Base-by-base conservation (phyloP, 1,284 basidiomycete genomes). In the Singerocomus inundabilis region DNA sequence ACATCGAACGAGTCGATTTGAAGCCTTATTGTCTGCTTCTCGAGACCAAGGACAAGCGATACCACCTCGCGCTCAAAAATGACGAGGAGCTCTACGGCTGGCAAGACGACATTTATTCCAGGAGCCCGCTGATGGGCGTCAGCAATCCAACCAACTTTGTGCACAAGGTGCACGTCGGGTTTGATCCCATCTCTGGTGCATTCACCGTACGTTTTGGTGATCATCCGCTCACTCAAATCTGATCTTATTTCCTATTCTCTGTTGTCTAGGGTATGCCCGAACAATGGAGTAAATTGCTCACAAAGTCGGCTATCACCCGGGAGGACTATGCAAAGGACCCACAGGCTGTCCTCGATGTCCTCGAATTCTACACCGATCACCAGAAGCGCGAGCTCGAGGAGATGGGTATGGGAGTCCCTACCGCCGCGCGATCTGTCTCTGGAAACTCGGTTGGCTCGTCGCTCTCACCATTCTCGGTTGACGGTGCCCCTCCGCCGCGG, bases 301-400 rank as follows among this genome's bases (percentile, higher is more conserved):
- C 93, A 6, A 94, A 95, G 59, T 95, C 92, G 4, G 94, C 95
- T 31, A 98, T 99, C 70, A 98, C 96, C 2, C 88, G 93, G 50
- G 96, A 98, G 72, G 96, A 99, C 69, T 98, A 98, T 53, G 93
- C 91, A 11, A 92, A 91, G 67, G 91, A 99, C 64, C 96, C 96
- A 0, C 95, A 98, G 63, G 96, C 96, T 1, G 96, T 99, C 13
- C 78, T 98, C 15, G 96, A 98, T 57, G 96, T 98, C 0, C 85
- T 99, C 51, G 94, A 98, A 64, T 99, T 98, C 74, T 98, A 98
- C 72, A 98, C 95, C 12, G 93, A 97, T 67, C 93, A 94, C 61
- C 93, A 98, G 74, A 94, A 93, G 69, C 84, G 88, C n/a, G 90
- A 69, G 35, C 72, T 89, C 63, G 92, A 95, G 61, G 85, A 88